These are phyloP conservation scores for Stereocaulon alpinum DNA, from an alignment of 495 filamentous ascomycete species.

Conservation along the genomic window DNA sequence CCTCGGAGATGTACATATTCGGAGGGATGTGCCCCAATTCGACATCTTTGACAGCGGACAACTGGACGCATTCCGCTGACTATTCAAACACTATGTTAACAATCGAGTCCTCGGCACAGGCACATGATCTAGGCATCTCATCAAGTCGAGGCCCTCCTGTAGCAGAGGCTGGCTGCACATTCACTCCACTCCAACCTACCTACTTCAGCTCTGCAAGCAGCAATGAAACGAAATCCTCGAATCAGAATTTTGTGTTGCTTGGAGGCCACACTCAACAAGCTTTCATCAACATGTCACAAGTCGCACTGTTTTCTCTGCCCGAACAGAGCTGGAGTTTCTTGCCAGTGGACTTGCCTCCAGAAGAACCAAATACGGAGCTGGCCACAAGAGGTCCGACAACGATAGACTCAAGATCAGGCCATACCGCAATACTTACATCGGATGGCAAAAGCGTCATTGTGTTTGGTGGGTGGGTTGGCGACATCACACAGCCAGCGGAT, in stretches of 20 bases:
- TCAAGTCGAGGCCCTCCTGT: constrained; percentile 52
- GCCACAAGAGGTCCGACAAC: constrained; percentile 29
- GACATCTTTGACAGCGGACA: constrained; percentile 30
- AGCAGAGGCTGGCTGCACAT: constrained; percentile 76
- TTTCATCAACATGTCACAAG: constrained; percentile 87
- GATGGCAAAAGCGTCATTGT: constrained; percentile 68
- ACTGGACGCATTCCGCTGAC: constrained; percentile 52
- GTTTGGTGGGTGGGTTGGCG: constrained; percentile 85
- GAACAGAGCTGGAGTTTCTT: constrained; percentile 80
- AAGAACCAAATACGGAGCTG: constrained; percentile 36
- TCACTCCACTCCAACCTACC: constrained; percentile 59
- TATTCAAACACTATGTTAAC: constrained; percentile 71
- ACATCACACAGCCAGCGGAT: constrained; percentile 57
- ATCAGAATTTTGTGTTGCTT: constrained; percentile 68
- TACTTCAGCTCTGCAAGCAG: constrained; percentile 43
- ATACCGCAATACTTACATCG: constrained; percentile 66
- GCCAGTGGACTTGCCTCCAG: constrained; percentile 41
- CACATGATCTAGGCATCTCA: constrained; percentile 33
- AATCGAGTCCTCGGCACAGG: constrained; percentile 34
- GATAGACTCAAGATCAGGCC: constrained; percentile 74
- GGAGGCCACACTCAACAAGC: constrained; percentile 76
- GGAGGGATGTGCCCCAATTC: constrained; percentile 76
- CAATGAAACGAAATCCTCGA: constrained; percentile 42
- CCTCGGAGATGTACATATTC: constrained; percentile 57
- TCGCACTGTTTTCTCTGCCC: constrained; percentile 78